A percentile compares a stretch with the other conserved stretches of the same genome.
Evolutionary conservation across 169 alveolate genomes (phyloP).

Genomic region (Plasmodium relictum): DNA sequence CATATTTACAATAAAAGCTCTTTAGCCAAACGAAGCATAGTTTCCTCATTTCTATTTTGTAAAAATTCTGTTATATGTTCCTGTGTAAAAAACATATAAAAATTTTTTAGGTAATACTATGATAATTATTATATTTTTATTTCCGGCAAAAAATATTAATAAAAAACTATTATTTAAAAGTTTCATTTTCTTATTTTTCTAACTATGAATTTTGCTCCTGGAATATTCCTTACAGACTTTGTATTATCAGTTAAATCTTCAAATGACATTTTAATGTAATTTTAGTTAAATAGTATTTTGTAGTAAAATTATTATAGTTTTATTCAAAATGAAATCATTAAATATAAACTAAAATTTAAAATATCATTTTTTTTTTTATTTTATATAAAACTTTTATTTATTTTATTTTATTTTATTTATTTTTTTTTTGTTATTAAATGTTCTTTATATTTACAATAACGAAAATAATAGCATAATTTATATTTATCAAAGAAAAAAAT

Average conservation of each 20-base stretch:
- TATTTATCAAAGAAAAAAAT: neutral
- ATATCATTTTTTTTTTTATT: slow-evolving; percentile 9
- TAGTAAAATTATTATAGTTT: neutral
- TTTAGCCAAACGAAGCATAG: slow-evolving; percentile 63
- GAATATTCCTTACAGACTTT: slow-evolving; percentile 75
- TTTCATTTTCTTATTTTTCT: slow-evolving; percentile 41
- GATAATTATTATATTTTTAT: neutral
- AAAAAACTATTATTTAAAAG: slow-evolving; percentile 1
- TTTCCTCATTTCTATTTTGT: slow-evolving; percentile 77
- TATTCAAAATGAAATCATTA: neutral
- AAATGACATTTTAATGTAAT: slow-evolving; percentile 50
- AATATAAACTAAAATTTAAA: neutral
- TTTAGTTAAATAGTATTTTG: neutral
- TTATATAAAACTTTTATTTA: neutral
- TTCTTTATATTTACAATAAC: neutral
- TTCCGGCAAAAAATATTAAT: neutral
- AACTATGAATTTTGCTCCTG: slow-evolving; percentile 77
- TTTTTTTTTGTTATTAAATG: neutral
- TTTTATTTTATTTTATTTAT: neutral
- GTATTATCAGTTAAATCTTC: slow-evolving; percentile 76
- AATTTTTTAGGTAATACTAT: neutral
- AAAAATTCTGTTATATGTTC: slow-evolving; percentile 72
- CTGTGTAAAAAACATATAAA: slow-evolving; percentile 31
- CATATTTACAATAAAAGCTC: slow-evolving; percentile 68
- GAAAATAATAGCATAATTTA: neutral